phyloP scores from a whole-genome alignment of 2,329 filamentous ascomycete genomes.

The Trichoderma harzianum region DNA sequence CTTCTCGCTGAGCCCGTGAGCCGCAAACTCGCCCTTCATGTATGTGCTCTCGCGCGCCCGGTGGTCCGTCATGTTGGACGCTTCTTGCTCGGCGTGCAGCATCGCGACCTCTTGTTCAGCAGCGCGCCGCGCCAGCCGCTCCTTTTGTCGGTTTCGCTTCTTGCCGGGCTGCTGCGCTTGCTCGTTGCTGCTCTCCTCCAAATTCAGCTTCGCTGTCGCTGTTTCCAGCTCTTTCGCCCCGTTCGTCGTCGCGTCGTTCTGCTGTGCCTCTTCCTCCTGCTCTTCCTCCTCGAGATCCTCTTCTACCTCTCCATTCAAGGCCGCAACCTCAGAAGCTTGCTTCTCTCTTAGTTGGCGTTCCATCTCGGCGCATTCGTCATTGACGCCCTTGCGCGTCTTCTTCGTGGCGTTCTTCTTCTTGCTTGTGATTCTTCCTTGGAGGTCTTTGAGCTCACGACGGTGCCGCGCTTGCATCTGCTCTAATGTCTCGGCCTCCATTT shows the following conservation, averaged over 20 bases:
- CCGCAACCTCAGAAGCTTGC: constrained; percentile 60
- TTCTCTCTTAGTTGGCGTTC: constrained; percentile 64
- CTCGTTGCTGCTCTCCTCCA: constrained; percentile 16
- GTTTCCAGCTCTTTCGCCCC: constrained; percentile 17
- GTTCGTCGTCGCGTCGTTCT: not conserved
- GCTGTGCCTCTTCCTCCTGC: constrained; percentile 8
- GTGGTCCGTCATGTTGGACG: constrained; percentile 68
- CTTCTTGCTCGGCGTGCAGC: constrained; percentile 69
- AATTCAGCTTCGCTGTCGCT: constrained; percentile 24
- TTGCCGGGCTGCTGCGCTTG: constrained; percentile 39
- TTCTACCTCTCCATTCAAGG: constrained; percentile 31
- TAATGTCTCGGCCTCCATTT: constrained; percentile 50
- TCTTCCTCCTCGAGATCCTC: not conserved
- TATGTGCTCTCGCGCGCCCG: constrained; percentile 65
- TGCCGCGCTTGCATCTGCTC: constrained; percentile 78
- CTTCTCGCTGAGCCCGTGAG: constrained; percentile 65
- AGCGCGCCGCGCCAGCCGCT: constrained; percentile 81
- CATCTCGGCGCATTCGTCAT: constrained; percentile 69
- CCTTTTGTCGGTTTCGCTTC: constrained; percentile 89
- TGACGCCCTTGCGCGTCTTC: constrained; percentile 72
- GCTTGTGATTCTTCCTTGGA: constrained; percentile 80
- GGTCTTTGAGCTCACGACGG: constrained; percentile 81
- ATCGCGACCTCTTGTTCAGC: constrained; percentile 75
- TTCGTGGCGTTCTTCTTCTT: constrained; percentile 98
- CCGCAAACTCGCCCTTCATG: constrained; percentile 66